These are phyloP conservation scores for Coemansia sp. DNA, from an alignment of 192 early-diverging fungal species.

Conservation along the genomic window DNA sequence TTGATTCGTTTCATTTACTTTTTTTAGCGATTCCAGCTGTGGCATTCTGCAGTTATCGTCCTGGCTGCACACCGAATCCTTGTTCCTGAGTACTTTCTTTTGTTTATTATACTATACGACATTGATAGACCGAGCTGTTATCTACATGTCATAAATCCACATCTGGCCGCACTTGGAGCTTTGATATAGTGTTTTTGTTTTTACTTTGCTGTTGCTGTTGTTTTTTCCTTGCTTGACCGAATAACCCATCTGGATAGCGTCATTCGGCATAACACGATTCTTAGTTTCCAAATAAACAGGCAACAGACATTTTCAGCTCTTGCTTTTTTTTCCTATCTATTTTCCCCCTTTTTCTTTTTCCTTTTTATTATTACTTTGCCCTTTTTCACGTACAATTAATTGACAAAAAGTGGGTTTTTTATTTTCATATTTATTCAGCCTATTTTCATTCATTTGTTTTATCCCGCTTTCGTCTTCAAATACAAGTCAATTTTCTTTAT, in stretches of 20 bases:
- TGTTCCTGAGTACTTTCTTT: too few relatives aligned
- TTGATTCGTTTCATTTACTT: not conserved
- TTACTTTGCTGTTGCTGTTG: too few relatives aligned
- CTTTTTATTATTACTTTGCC: not conserved
- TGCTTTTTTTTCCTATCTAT: not conserved
- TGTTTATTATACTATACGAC: not conserved
- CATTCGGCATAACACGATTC: not conserved
- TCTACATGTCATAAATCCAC: not conserved
- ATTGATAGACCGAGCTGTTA: not conserved
- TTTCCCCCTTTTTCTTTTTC: not conserved
- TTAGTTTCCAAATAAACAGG: too few relatives aligned
- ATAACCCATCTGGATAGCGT: constrained; percentile 1
- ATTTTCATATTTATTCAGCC: not conserved
- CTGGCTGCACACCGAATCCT: not conserved
- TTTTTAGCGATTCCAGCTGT: not conserved
- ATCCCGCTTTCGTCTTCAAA: too few relatives aligned
- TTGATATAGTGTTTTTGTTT: constrained; percentile 1
- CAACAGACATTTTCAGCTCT: too few relatives aligned
- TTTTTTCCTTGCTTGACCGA: not conserved
- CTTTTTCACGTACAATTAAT: too few relatives aligned
- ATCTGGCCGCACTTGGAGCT: not conserved
- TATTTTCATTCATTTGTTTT: too few relatives aligned
- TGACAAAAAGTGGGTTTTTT: too few relatives aligned
- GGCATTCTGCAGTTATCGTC: not conserved
- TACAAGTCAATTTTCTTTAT: too few relatives aligned